Base-by-base conservation (phyloP, 306 rosid genomes). In the Quercus wislizeni region DNA sequence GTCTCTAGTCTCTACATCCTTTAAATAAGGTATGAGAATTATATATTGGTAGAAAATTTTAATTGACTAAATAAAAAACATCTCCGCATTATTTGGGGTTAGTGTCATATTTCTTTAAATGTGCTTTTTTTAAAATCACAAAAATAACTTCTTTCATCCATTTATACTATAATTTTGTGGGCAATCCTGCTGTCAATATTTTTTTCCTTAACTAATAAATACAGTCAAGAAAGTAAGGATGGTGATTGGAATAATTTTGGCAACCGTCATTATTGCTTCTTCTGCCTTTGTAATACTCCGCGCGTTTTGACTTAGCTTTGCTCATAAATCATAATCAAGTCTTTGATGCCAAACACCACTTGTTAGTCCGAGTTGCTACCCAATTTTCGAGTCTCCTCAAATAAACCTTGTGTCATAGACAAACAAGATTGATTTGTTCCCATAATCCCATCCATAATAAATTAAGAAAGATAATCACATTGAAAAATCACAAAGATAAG, bases 71-170 rank as follows among this genome's bases (percentile, higher is more conserved):
- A 73, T 67, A 52, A 27, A 74, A 55, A 57, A 65, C 52, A 65
- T 57, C 70, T 33, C 75, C 64, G 49, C 7, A 77, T 19, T 73
- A 56, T n/a, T 65, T 64, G 68, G 65, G 81, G 62, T 62, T 76
- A 33, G 31, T 2, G n/a, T 35, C 15, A 31, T 13, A 25, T 17
- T 27, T 46, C 70, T 56, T 55, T 19, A 28, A 15, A 5, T 55
- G 25, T 55, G 64, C 18, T 30, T 72, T 15, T 35, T 12, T 6
- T 4, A 1, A 1, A 58, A 58, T 56, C 61, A 6, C 61, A 5
- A 2, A 57, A 77, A 17, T 9, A 17, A 28, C 21, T 54, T 30
- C 55, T 14, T 57, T 20, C 63, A n/a, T 57, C 28, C 54, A 46
- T 11, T 46, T 46, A 7, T 18, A 1, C 13, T 20, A 25, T 58